Evolutionary conservation across 73 alveolate genomes (phyloP).

Genomic region (Symbiodinium pilosum): DNA sequence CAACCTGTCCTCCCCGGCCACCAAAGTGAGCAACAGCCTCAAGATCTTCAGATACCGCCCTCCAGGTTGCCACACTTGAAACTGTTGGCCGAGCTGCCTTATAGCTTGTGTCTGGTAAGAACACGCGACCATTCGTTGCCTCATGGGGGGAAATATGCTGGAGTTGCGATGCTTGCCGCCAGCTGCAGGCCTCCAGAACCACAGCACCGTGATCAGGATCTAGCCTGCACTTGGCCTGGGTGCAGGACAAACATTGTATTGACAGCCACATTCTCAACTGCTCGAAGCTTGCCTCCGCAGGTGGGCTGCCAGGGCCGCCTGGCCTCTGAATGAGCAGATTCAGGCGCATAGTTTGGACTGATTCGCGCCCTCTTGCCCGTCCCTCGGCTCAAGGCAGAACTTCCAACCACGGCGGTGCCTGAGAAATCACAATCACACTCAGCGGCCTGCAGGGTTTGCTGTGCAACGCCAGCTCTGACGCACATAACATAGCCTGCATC

Average conservation of each 20-base stretch:
- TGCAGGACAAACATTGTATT: too few species aligned
- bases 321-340: constrained; percentile 15
- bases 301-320: constrained; percentile 82
- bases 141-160: not conserved
- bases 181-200: constrained; percentile 21
- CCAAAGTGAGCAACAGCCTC: constrained; percentile 88
- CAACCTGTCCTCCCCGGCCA: constrained; percentile 79
- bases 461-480: too few species aligned
- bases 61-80: too few species aligned
- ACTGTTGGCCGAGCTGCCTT: not conserved
- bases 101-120: constrained; percentile 17
- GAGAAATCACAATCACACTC: not conserved
- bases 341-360: too few species aligned
- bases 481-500: too few species aligned
- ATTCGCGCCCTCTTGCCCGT: too few species aligned
- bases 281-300: constrained; percentile 28
- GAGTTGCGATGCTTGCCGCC: too few species aligned
- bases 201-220: constrained; percentile 88
- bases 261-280: too few species aligned
- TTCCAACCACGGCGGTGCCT: constrained; percentile 93
- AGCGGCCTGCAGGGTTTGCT: not conserved
- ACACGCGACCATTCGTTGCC: constrained; percentile 33
- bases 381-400: constrained; percentile 17
- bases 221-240: constrained; percentile 62
- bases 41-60: not conserved